Evolutionary conservation across 2,329 filamentous ascomycete genomes (phyloP), one percentile per base, ranked within the genome.

Genomic region (Pseudogymnoascus sp.): DNA sequence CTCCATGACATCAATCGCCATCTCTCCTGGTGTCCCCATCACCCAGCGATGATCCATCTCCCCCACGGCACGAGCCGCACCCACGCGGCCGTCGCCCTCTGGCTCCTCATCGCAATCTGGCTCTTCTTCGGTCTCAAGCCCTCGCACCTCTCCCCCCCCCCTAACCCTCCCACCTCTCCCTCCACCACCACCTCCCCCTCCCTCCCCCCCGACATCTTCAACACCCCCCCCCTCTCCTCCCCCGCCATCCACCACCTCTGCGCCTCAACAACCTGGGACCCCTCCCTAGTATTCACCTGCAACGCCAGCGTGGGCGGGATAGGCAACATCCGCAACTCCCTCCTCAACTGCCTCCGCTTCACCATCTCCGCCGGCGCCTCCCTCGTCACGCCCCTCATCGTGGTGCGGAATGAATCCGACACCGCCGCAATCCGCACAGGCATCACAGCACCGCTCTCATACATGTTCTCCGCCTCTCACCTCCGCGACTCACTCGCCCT

Each of bases 331-430:
- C 71, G 76, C 31, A 76, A 77, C 64, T 74, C 75, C 66, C 75
- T 78, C 21, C 67, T 78, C 2, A 76, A 76, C 60, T 78, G 76
- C 67, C 70, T 77, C 4, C 72, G 76, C 23, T 78, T 76, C 61
- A 73, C 75, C 4, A 77, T 77, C 47, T 69, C 71, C 60, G 75
- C 70, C 37, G 76, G 75, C 10, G 75, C 68, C 36, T 71, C 71
- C 0, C 40, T 77, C 0, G 75, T 77, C 2, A 36, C 77, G 1
- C 76, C 76, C 1, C 73, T 72, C 1, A 77, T 77, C 66, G 68
- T 71, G 1, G 60, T 74, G 37, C 72, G 75, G 36, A 74, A 75
- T 54, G 69, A 71, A 12, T 69, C 67, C n/a, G 69, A 75, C 63
- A 70, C 69, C 11, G 31, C 67, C n/a, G 16, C 64, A 2, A 70